phyloP scores from a whole-genome alignment of 2,329 filamentous ascomycete species.

The Clarireedia hainanense region DNA sequence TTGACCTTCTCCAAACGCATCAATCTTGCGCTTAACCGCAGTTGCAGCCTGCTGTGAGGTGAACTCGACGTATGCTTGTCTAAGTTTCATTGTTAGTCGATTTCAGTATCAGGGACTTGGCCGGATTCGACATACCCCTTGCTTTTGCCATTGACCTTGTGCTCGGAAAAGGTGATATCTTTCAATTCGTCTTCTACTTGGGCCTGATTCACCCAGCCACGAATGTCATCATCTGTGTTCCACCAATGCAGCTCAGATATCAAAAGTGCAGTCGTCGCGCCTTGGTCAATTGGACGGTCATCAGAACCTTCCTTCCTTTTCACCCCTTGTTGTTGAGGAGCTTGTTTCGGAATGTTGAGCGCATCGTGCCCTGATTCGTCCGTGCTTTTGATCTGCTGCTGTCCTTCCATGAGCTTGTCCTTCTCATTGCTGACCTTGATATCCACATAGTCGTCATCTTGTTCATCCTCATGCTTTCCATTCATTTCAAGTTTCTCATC shows the following conservation, averaged over 20 bases:
- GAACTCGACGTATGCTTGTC: constrained; percentile 80
- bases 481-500: constrained; percentile 19
- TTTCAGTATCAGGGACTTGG: background rate
- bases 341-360: constrained; percentile 30
- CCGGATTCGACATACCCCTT: constrained; percentile 67
- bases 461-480: constrained; percentile 29
- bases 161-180: constrained; percentile 94
- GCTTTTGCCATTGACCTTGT: constrained; percentile 98
- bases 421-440: constrained; percentile 34
- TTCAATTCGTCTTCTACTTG: constrained; percentile 76
- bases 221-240: constrained; percentile 91
- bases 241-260: constrained; percentile 94
- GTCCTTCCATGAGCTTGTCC: constrained; percentile 26
- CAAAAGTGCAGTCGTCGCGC: constrained; percentile 64
- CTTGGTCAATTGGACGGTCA: constrained; percentile 49
- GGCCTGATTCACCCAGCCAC: constrained; percentile 76
- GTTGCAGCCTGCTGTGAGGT: constrained; percentile 76
- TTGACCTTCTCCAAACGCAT: constrained; percentile 47
- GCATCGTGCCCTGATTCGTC: constrained; percentile 31
- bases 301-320: constrained; percentile 56
- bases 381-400: constrained; percentile 37
- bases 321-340: constrained; percentile 43
- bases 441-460: constrained; percentile 34
- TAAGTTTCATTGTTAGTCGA: constrained; percentile 1
- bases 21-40: constrained; percentile 74